phyloP scores from a whole-genome alignment of 2,329 filamentous ascomycete species.

The Diplodia mutila region DNA sequence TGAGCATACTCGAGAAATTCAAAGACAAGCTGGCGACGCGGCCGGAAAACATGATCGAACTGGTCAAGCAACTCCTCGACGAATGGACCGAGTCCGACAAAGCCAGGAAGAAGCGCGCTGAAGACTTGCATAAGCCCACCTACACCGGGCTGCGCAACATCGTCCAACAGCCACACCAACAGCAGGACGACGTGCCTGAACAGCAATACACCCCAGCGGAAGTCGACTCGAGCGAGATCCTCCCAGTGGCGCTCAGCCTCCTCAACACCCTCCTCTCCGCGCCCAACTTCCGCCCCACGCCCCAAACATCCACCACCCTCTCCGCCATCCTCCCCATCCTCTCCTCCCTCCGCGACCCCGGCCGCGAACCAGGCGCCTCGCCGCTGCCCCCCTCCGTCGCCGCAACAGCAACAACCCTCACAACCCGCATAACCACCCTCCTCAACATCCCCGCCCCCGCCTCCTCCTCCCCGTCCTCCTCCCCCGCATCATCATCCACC shows the following conservation, averaged over 20 bases:
- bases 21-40: conserved; percentile 66
- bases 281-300: conserved; percentile 39
- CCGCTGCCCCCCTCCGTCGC: conserved; percentile 48
- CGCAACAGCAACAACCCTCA: conserved; percentile 12
- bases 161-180: conserved; percentile 28
- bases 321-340: conserved; percentile 34
- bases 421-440: conserved; percentile 53
- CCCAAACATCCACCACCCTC: conserved; percentile 33
- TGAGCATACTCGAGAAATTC: conserved; percentile 66
- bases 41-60: conserved; percentile 66
- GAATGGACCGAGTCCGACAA: conserved; percentile 47
- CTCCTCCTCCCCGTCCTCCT: conserved; percentile 27
- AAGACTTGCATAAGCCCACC: conserved; percentile 31
- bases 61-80: conserved; percentile 64
- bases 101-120: conserved; percentile 45
- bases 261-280: conserved; percentile 43
- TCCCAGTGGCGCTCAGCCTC: conserved; percentile 47
- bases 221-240: conserved; percentile 41
- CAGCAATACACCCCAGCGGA: conserved; percentile 24
- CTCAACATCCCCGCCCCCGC: conserved; percentile 41
- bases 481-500: conserved; percentile 53
- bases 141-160: conserved; percentile 36
- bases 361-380: no score
- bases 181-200: background rate
- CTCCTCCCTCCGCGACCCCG: conserved; percentile 32